Evolutionary conservation across 345 rosid genomes (phyloP).

Genomic region (Viola odorata): DNA sequence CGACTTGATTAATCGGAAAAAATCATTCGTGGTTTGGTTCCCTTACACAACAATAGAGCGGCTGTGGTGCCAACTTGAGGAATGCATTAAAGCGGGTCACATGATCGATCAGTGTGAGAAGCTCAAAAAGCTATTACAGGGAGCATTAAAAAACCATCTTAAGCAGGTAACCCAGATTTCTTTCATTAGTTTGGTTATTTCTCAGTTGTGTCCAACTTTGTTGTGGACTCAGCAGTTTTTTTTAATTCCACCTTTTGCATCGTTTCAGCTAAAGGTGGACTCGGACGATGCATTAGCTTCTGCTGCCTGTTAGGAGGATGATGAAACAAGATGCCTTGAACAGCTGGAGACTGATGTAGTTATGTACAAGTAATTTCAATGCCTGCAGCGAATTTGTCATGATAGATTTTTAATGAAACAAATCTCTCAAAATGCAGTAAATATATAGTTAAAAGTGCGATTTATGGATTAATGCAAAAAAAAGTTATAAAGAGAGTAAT

Average conservation of each 20-base stretch:
- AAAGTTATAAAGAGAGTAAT: too few species aligned
- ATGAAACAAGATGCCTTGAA: too few species aligned
- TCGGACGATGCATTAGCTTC: slow-evolving; percentile 56
- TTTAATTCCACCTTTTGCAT: slow-evolving; percentile 17
- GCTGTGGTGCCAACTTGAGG: slow-evolving; percentile 77
- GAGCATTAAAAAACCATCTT: slow-evolving; percentile 65
- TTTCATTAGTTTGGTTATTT: neutral
- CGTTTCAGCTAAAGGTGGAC: slow-evolving; percentile 84
- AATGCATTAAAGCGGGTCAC: slow-evolving; percentile 43
- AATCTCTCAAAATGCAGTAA: too few species aligned
- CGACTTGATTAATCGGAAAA: slow-evolving; percentile 61
- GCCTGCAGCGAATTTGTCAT: too few species aligned
- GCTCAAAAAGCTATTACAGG: slow-evolving; percentile 58
- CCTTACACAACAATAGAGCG: slow-evolving; percentile 70
- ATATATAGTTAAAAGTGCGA: too few species aligned
- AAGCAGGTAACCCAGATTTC: slow-evolving; percentile 44
- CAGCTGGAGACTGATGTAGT: too few species aligned
- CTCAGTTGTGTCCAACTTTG: neutral
- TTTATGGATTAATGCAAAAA: too few species aligned
- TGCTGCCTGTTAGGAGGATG: slow-evolving; percentile 17
- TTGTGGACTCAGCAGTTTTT: neutral
- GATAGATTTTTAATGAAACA: too few species aligned
- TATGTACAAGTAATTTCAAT: too few species aligned
- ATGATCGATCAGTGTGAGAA: slow-evolving; percentile 70
- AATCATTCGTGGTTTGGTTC: slow-evolving; percentile 70